Percentiles rank a stretch among this genome's conserved stretches.
These are phyloP conservation scores for Fusarium sp. DNA, from an alignment of 2,329 filamentous ascomycete species.

Conservation along the genomic window DNA sequence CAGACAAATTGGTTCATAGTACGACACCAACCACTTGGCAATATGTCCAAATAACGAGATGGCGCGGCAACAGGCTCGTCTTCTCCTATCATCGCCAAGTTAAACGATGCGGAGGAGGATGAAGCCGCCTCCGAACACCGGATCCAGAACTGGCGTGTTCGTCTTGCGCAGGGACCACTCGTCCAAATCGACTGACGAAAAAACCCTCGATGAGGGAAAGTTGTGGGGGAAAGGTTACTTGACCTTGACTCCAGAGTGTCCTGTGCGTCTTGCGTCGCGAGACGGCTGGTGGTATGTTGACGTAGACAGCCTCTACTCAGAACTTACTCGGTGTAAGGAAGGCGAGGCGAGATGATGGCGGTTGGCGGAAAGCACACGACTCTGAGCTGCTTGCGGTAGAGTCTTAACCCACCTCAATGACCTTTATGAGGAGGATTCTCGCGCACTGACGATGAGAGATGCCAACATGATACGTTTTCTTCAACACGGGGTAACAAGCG, in stretches of 20 bases:
- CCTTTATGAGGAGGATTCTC: not conserved
- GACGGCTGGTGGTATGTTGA: not conserved
- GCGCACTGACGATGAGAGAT: not conserved
- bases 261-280: not conserved
- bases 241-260: not conserved
- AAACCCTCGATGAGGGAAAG: not conserved
- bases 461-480: not conserved
- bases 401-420: not conserved
- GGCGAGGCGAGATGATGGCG: not conserved
- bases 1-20: not conserved
- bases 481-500: not conserved
- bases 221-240: not conserved
- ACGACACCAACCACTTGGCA: not conserved
- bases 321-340: not conserved
- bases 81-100: not conserved
- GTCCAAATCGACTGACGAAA: not conserved
- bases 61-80: not conserved
- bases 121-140: not conserved
- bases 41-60: not conserved
- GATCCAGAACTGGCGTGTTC: not conserved
- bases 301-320: not conserved
- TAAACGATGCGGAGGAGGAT: not conserved
- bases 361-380: not conserved
- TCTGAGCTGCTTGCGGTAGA: not conserved
- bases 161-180: not conserved